Evolutionary conservation across 441 rosid genomes (phyloP), one percentile per base, ranked within the genome.

Genomic region (Aquilaria agallochum): DNA sequence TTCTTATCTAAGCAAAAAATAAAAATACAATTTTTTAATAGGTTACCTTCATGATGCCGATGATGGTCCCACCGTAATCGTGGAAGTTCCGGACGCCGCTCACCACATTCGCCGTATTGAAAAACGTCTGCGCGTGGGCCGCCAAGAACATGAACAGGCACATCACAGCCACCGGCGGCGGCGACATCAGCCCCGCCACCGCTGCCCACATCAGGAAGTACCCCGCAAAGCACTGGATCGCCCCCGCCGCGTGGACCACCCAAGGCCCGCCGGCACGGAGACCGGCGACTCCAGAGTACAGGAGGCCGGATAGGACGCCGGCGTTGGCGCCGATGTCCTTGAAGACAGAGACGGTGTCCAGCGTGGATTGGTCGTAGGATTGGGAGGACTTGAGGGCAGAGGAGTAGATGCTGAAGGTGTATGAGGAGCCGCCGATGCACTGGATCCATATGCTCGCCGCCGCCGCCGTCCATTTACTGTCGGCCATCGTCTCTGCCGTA

Each of bases 391-490:
- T 93, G 63, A 93, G 84, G 56, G 67, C 53, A 20, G 92, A 70
- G 50, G 98, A 90, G 74, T 93, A 90, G 74, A 93, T 81, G 34
- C 85, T 78, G 70, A 90, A 93, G 63, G 97, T 83, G 82, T 93
- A 93, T 11, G 90, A 76, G 12, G 74, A 72, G 30, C 96, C 97
- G 71, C 66, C 9, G 59, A 79, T 56, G 75, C 86, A 75, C 80
- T 88, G 98, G 54, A 92, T 88, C 96, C 94, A 92, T 60, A 92
- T 84, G 78, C 96, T 81, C 7, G 94, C 96, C 15, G 79, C 80
- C 50, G 90, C 78, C 12, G 94, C 80, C n/a, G 83, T 72, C 98
- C 98, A 90, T 71, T 79, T 84, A 31, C 82, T 67, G 66, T 71
- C 58, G 45, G 9, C 45, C 45, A 40, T 40, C 45, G 45, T 10